These are phyloP conservation scores for Basidiobolus meristosporus DNA, from an alignment of 371 early-diverging fungal species.

Conservation along the genomic window DNA sequence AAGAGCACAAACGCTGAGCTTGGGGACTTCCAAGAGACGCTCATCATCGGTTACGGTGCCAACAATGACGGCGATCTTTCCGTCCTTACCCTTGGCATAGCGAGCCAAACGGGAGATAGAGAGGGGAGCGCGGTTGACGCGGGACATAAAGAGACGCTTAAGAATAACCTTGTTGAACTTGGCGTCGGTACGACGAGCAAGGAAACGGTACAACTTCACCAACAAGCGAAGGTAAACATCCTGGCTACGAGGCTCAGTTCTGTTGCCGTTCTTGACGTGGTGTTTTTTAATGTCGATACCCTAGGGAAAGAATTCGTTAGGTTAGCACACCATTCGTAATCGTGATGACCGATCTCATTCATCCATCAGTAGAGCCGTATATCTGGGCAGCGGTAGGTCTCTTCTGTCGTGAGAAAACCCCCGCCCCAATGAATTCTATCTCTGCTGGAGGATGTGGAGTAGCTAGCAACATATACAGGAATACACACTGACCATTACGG, in stretches of 20 bases:
- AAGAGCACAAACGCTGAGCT: slow-evolving; percentile 89
- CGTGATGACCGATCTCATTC: too few relatives aligned
- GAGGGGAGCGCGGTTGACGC: slow-evolving; percentile 89
- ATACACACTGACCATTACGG: too few relatives aligned
- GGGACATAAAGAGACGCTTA: slow-evolving; percentile 96
- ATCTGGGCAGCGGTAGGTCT: too few relatives aligned
- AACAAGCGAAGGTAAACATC: slow-evolving; percentile 89
- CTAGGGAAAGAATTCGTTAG: too few relatives aligned
- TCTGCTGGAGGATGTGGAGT: too few relatives aligned
- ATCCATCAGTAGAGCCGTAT: too few relatives aligned
- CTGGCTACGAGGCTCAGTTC: slow-evolving; percentile 75
- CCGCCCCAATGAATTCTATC: too few relatives aligned
- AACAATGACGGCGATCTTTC: slow-evolving; percentile 82
- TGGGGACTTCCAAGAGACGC: slow-evolving; percentile 84
- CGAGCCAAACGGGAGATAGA: slow-evolving; percentile 75
- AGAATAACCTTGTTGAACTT: slow-evolving; percentile 96
- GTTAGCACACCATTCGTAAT: too few relatives aligned
- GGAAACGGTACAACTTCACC: slow-evolving; percentile 96
- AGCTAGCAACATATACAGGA: too few relatives aligned
- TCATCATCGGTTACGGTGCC: slow-evolving; percentile 94
- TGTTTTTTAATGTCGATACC: slow-evolving; percentile 93
- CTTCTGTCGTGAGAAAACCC: too few relatives aligned
- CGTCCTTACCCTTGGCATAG: slow-evolving; percentile 38
- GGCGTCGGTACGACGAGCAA: slow-evolving; percentile 94
- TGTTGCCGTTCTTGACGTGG: slow-evolving; percentile 81